phyloP scores from a whole-genome alignment of 495 filamentous ascomycete species.

The Xylaria nigripes region DNA sequence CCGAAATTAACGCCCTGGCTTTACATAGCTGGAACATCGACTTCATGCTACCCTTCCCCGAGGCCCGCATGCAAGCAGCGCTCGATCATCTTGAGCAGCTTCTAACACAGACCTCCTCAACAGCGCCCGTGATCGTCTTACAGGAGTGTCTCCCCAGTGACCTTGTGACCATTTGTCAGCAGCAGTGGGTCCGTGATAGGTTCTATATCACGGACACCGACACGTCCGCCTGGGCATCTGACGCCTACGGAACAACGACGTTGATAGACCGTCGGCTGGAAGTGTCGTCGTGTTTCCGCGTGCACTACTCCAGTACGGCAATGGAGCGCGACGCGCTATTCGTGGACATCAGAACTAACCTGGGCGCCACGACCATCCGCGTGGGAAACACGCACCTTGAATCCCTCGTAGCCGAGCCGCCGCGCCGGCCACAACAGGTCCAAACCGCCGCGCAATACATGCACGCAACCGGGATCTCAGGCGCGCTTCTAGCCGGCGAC shows the following conservation, averaged over 20 bases:
- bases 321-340: conserved; percentile 47
- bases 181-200: conserved; percentile 34
- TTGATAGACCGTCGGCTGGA: conserved; percentile 40
- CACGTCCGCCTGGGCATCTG: conserved; percentile 23
- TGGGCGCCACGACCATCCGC: conserved; percentile 15
- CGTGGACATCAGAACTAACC: conserved; percentile 34
- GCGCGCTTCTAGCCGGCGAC: conserved; percentile 34
- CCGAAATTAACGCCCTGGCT: background rate
- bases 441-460: background rate
- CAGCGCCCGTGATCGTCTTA: conserved; percentile 37
- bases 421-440: background rate
- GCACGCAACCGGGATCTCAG: background rate
- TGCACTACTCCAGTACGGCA: conserved; percentile 33
- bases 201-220: conserved; percentile 44
- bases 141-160: conserved; percentile 42
- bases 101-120: conserved; percentile 2
- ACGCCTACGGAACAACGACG: conserved; percentile 40
- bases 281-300: conserved; percentile 33
- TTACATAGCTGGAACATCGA: conserved; percentile 43
- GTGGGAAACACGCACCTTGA: conserved; percentile 51
- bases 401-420: conserved; percentile 28
- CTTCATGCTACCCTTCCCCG: conserved; percentile 30
- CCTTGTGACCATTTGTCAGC: conserved; percentile 30
- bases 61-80: conserved; percentile 38
- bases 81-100: conserved; percentile 32